A percentile compares a stretch with the other conserved stretches of the same genome.
phyloP scores from a whole-genome alignment of 2,329 filamentous ascomycete genomes.

The Pseudogymnoascus sp. region DNA sequence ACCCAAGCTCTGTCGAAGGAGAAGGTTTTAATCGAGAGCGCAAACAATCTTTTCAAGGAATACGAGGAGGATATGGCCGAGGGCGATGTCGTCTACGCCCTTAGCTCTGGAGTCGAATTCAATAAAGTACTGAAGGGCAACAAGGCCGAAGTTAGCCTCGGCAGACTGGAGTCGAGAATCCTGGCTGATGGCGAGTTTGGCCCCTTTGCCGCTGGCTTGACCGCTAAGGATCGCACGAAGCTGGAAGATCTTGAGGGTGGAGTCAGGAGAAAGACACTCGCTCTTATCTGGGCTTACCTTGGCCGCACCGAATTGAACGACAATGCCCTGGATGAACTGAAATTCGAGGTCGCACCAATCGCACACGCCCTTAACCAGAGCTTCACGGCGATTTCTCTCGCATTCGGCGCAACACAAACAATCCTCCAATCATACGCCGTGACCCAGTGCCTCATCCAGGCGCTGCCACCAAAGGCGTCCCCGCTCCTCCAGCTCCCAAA shows the following conservation, averaged over 20 bases:
- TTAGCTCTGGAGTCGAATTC: conserved; percentile 84
- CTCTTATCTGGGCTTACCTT: conserved; percentile 90
- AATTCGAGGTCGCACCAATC: conserved; percentile 81
- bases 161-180: conserved; percentile 76
- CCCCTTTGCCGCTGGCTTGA: conserved; percentile 50
- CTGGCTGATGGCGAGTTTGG: conserved; percentile 50
- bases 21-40: conserved; percentile 83
- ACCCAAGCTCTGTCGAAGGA: conserved; percentile 90
- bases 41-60: conserved; percentile 88
- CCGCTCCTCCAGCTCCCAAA: conserved; percentile 88
- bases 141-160: conserved; percentile 70
- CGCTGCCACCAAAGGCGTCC: conserved; percentile 71
- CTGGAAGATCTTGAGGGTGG: conserved; percentile 75
- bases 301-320: conserved; percentile 81
- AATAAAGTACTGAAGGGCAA: conserved; percentile 66
- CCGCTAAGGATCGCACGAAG: conserved; percentile 64
- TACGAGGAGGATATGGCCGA: conserved; percentile 80
- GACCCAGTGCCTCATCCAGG: conserved; percentile 84
- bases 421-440: conserved; percentile 75
- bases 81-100: conserved; percentile 67
- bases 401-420: conserved; percentile 75
- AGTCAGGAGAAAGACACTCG: conserved; percentile 74
- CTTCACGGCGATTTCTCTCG: conserved; percentile 77
- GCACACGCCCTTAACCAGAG: conserved; percentile 79
- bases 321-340: conserved; percentile 67